Evolutionary conservation across 2,329 filamentous ascomycete species (phyloP), one percentile per base, ranked within the genome.

Genomic region (Clonostachys rhizophaga): DNA sequence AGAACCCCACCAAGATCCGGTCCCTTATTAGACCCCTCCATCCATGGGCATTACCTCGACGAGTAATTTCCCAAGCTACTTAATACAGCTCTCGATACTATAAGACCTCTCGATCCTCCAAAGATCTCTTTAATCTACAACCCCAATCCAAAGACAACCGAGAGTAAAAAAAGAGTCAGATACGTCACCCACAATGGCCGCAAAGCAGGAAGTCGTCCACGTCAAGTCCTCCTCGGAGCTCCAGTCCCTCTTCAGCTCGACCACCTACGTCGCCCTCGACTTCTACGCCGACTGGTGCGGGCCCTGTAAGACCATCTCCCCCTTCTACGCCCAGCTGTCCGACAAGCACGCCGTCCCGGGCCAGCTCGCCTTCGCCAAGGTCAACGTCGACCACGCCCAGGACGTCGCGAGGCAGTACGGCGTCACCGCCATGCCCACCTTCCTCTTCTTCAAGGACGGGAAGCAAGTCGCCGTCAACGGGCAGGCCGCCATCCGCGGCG

Each of bases 361-460:
- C 69, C 63, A 79, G 50, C 66, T 86, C 54, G 78, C 81, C 66
- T 96, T 96, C 72, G 85, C 82, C 76, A 95, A 96, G 79, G 76
- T 96, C 65, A 91, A 97, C 69, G 90, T 96, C 57, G 92, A 97
- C 69, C 78, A 90, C 54, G 76, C 91, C 40, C 74, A 83, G 55
- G 84, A 89, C 1, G 79, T 94, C 43, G 84, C 89, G 20, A 76
- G 84, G 58, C 81, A 90, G 58, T 84, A 94, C 57, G 79, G 80
- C 55, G 80, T 97, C 66, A 83, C 87, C 59, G 90, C 91, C 66
- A 96, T 97, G 92, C 92, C 92, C 44, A 95, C 91, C 11, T 96
- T 97, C 70, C 59, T 89, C 48, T 72, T 95, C 65, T 96, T 92
- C 83, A 91, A 91, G 78, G 71, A 86, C 54, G 89, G 87, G 55